Conservation (phyloP, 345 rosid genomes). For the Arabis hirsuta region DNA sequence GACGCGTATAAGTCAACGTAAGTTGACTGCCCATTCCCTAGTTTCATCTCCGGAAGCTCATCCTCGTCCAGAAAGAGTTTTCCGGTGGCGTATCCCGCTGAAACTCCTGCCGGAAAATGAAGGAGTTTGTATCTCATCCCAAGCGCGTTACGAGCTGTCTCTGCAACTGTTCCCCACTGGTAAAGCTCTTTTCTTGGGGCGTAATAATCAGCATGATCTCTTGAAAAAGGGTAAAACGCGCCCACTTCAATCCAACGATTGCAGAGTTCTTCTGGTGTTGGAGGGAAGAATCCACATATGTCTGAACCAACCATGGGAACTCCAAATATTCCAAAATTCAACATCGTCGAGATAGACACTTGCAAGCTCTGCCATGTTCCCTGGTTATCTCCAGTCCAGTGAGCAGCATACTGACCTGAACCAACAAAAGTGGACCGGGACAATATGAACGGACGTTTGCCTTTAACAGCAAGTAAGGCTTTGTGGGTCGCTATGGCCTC, state of each 20-base stretch:
- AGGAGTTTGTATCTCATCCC: conserved; percentile 91
- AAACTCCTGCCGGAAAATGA: conserved; percentile 74
- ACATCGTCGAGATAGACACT: conserved; percentile 85
- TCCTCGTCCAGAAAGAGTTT: conserved; percentile 76
- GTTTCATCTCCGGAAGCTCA: conserved; percentile 90
- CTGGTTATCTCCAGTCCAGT: conserved; percentile 96
- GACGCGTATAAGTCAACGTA: conserved; percentile 70
- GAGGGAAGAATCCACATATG: conserved; percentile 94
- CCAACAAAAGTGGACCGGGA: conserved; percentile 93
- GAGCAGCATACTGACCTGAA: conserved; percentile 89
- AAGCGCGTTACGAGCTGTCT: conserved; percentile 89
- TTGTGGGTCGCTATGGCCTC: conserved; percentile 87
- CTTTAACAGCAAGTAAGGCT: conserved; percentile 69
- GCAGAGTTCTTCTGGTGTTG: conserved; percentile 91
- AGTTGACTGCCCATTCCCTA: conserved; percentile 69
- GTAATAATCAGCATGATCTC: conserved; percentile 90
- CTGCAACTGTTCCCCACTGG: conserved; percentile 84
- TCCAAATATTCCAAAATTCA: conserved; percentile 92
- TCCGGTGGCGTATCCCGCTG: conserved; percentile 70
- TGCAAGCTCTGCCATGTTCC: conserved; percentile 92
- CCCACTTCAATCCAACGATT: conserved; percentile 98
- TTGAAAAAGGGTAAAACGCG: conserved; percentile 92
- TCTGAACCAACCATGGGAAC: conserved; percentile 98
- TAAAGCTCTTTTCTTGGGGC: conserved; percentile 97
- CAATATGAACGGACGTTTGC: conserved; percentile 88